Base-by-base conservation (phyloP, 2,329 filamentous ascomycete species). In the Beauveria pseudobassiana region DNA sequence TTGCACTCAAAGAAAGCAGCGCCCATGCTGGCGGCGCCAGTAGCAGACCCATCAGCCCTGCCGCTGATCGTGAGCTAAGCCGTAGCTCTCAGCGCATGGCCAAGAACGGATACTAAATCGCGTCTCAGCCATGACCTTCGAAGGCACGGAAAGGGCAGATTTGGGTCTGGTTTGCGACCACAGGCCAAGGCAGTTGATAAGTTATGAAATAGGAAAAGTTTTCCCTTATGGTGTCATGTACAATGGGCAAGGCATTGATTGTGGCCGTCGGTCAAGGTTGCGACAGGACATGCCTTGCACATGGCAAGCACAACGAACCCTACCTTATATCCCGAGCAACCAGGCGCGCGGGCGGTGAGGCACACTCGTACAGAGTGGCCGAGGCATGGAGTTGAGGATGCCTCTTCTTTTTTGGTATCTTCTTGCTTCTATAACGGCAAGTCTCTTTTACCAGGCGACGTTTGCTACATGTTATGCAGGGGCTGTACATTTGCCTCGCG, bases 1-100 rank as follows among this genome's bases (percentile, higher is more conserved):
- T 99, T 73, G 95, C 95, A 63, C 85, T 99, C 75, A 99, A 98
- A 87, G 95, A 99, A 83, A 96, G 90, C 83, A 96, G 91, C 73
- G 91, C 91, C 69, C 90, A 91, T 67, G 48, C 40, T 20, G 89
- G 87, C 67, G 80, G 87, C 69, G 86, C 88, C 67, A 95, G 91
- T 81, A 74, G 74, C 71, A 85, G 93, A 75, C 95, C 95, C 72
- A 99, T 99, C 82, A 96, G 91, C 75, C 95, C 95, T 64, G 85
- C 92, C 64, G 93, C 95, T 62, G 95, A 99, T 68, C 87, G 95
- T 68, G 95, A 99, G 79, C 80, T 99, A 72, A 98, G 93, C 89
- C 87, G 93, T 76, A 92, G 89, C 84, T 97, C 93, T 69, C 93
- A 98, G 82, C 87, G 95, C 75, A 91, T 95, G 87, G 96, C 92